Percentiles rank a stretch among this genome's conserved stretches.
Evolutionary conservation across 164 flowering plant species (phyloP).

Genomic region (Pachysandra terminalis): DNA sequence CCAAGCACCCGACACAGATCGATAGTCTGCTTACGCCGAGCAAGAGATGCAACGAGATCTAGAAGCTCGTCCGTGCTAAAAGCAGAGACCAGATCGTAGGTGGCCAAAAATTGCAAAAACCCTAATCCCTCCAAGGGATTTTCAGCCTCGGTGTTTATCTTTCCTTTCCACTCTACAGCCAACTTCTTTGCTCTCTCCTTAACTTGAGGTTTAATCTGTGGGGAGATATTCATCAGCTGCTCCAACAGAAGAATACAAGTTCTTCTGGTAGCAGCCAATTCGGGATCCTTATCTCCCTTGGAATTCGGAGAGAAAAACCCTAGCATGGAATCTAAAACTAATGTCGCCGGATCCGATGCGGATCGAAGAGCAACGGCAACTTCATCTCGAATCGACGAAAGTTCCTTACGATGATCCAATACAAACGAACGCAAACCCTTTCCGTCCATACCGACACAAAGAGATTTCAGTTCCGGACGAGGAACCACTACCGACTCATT

Average conservation of each 20-base stretch:
- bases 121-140: constrained; percentile 36
- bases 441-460: constrained; percentile 57
- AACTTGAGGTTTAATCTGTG: constrained; percentile 18
- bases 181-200: constrained; percentile 43
- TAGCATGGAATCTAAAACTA: constrained; percentile 57
- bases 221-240: constrained; percentile 22
- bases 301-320: constrained; percentile 27
- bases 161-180: constrained; percentile 57
- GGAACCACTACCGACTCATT: background rate
- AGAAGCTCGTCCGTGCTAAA: constrained; percentile 39
- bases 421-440: constrained; percentile 42
- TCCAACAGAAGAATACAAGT: constrained; percentile 50
- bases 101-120: constrained; percentile 49
- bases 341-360: constrained; percentile 44
- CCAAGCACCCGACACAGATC: constrained; percentile 40
- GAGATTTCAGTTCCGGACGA: constrained; percentile 37
- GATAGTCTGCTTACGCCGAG: constrained; percentile 34
- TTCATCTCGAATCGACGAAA: constrained; percentile 28
- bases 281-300: constrained; percentile 18
- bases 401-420: constrained; percentile 24
- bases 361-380: constrained; percentile 36
- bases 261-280: constrained; percentile 24
- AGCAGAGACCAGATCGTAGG: constrained; percentile 37
- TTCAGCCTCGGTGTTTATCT: constrained; percentile 22
- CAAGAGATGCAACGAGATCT: constrained; percentile 28